Percentiles rank a stretch among this genome's conserved stretches.
These are phyloP conservation scores for Claviceps capensis DNA, from an alignment of 2,329 filamentous ascomycete species.

Conservation along the genomic window DNA sequence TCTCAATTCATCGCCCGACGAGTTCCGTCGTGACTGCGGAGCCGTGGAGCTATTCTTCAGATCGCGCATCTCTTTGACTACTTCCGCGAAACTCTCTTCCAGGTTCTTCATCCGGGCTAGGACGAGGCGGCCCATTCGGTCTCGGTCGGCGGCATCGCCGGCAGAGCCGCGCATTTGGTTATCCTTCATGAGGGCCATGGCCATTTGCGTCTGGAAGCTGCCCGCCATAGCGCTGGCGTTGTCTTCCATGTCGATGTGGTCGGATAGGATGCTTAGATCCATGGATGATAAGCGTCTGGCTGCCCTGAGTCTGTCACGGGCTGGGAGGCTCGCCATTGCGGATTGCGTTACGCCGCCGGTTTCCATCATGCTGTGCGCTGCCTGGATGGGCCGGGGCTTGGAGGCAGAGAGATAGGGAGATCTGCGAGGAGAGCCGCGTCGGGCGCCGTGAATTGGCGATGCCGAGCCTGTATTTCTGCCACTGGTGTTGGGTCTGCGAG, in stretches of 20 bases:
- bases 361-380: conserved; percentile 24
- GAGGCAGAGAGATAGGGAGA: conserved; percentile 29
- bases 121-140: conserved; percentile 68
- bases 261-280: conserved; percentile 61
- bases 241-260: conserved; percentile 46
- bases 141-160: conserved; percentile 32
- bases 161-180: conserved; percentile 35
- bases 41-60: conserved; percentile 35
- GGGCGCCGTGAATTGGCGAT: conserved; percentile 22
- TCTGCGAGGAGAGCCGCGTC: conserved; percentile 33
- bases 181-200: conserved; percentile 50
- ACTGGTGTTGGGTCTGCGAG: conserved; percentile 25
- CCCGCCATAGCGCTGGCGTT: conserved; percentile 52
- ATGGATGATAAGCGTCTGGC: conserved; percentile 44
- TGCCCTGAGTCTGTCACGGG: conserved; percentile 25
- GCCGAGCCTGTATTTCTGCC: conserved; percentile 14
- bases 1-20: conserved; percentile 29
- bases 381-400: conserved; percentile 43
- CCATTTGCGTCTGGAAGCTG: conserved; percentile 73
- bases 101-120: conserved; percentile 84
- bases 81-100: conserved; percentile 79
- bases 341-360: conserved; percentile 24
- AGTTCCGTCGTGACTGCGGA: conserved; percentile 37
- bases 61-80: conserved; percentile 67
- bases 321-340: conserved; percentile 37